Percentiles rank a stretch among this genome's conserved stretches.
These are phyloP conservation scores for Fragaria vesca DNA, from an alignment of 306 rosid genomes.

Conservation along the genomic window DNA sequence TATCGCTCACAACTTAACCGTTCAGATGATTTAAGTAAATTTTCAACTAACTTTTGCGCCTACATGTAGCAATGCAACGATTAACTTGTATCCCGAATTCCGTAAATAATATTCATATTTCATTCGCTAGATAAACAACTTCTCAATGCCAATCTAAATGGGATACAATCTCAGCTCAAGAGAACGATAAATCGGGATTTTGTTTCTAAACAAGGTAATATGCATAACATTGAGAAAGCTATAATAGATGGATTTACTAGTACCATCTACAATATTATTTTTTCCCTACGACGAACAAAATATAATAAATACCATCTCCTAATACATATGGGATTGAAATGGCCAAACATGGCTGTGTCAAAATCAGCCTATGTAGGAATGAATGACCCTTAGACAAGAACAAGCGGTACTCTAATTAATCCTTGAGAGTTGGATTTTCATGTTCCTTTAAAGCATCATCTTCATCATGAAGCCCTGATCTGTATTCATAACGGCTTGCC, in stretches of 20 bases:
- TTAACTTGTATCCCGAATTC: not conserved
- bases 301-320: not conserved
- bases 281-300: not conserved
- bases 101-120: too few relatives aligned
- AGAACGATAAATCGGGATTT: not conserved
- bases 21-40: too few relatives aligned
- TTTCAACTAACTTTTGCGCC: too few relatives aligned
- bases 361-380: not conserved
- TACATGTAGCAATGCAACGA: not conserved
- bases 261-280: too few relatives aligned
- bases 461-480: constrained; percentile 16
- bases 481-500: constrained; percentile 58
- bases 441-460: constrained; percentile 14
- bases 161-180: not conserved
- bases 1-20: too few relatives aligned
- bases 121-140: too few relatives aligned
- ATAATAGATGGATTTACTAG: too few relatives aligned
- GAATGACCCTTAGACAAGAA: not conserved
- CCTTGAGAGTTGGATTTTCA: not conserved
- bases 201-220: too few relatives aligned
- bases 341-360: not conserved
- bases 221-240: not conserved
- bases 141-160: too few relatives aligned
- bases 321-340: not conserved
- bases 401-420: not conserved